A percentile compares a stretch with the other conserved stretches of the same genome.
These are phyloP conservation scores for Pterocarpus macrocarpus DNA, from an alignment of 306 rosid species.

Conservation along the genomic window DNA sequence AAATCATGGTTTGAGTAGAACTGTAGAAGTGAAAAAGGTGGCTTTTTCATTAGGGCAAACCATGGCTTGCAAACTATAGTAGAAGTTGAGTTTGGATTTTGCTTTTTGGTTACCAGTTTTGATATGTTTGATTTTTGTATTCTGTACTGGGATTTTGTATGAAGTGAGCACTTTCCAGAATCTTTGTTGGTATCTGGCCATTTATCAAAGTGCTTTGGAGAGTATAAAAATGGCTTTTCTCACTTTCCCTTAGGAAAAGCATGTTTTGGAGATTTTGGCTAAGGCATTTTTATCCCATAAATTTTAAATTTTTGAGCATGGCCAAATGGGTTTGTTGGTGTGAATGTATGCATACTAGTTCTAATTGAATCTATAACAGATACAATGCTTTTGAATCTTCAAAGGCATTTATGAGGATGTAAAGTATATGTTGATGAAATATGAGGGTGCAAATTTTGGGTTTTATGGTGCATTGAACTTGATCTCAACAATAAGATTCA, in stretches of 20 bases:
- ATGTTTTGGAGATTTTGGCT: no score
- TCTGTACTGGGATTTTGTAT: no score
- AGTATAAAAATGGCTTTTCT: no score
- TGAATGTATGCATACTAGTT: neutral
- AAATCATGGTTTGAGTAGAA: neutral
- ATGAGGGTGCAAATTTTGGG: neutral
- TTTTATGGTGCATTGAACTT: constrained; percentile 4
- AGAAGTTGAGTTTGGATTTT: neutral
- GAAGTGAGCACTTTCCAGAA: no score
- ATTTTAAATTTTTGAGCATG: no score
- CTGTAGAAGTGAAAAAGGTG: neutral
- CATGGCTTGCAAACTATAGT: neutral
- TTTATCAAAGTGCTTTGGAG: no score
- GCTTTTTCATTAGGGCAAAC: neutral
- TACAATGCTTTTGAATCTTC: constrained; percentile 14
- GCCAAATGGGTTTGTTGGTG: neutral
- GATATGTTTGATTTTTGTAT: neutral
- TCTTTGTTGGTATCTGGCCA: no score
- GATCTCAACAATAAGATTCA: neutral
- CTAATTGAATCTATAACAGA: neutral
- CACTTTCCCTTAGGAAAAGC: no score
- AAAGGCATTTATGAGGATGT: neutral
- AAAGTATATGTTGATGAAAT: neutral
- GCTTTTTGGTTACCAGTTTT: neutral
- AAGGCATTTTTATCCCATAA: no score